These are phyloP conservation scores for Plasmodium yoelii DNA, from an alignment of 169 alveolate species.

Conservation along the genomic window DNA sequence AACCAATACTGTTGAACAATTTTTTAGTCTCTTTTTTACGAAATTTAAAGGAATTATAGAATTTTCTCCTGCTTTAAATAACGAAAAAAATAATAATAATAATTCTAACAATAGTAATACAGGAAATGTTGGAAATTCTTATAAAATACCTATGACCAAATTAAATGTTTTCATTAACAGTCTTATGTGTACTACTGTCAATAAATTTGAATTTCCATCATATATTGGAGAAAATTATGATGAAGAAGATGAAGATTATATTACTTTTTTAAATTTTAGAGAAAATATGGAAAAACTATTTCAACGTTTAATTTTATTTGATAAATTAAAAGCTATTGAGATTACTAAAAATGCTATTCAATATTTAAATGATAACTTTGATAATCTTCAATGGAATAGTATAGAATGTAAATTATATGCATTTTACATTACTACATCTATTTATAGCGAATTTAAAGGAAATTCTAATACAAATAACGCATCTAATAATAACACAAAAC, in stretches of 20 bases:
- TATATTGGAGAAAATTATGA: conserved; percentile 62
- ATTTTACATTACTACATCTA: conserved; percentile 58
- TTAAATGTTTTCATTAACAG: conserved; percentile 40
- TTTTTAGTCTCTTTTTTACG: conserved; percentile 66
- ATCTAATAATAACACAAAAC: not conserved
- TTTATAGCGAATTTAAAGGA: conserved; percentile 51
- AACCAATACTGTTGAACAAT: conserved; percentile 57
- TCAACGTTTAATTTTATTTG: conserved; percentile 67
- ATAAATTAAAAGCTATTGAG: conserved; percentile 64
- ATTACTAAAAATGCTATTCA: conserved; percentile 61
- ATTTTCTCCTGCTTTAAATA: not conserved
- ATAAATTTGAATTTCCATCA: conserved; percentile 48
- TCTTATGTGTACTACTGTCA: conserved; percentile 48
- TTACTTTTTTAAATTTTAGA: conserved; percentile 37
- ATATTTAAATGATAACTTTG: conserved; percentile 48
- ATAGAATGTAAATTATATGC: conserved; percentile 63
- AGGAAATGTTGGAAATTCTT: conserved; percentile 2
- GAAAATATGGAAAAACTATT: conserved; percentile 63
- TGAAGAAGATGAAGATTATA: conserved; percentile 68
- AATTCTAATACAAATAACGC: not conserved
- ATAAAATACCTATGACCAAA: conserved; percentile 46
- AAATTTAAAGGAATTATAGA: conserved; percentile 53
- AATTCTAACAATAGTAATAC: not conserved
- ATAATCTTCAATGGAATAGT: conserved; percentile 53
- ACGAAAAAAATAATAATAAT: not conserved